These are phyloP conservation scores for Pythium biforme DNA, from an alignment of 352 stramenopile genomes.

Conservation along the genomic window DNA sequence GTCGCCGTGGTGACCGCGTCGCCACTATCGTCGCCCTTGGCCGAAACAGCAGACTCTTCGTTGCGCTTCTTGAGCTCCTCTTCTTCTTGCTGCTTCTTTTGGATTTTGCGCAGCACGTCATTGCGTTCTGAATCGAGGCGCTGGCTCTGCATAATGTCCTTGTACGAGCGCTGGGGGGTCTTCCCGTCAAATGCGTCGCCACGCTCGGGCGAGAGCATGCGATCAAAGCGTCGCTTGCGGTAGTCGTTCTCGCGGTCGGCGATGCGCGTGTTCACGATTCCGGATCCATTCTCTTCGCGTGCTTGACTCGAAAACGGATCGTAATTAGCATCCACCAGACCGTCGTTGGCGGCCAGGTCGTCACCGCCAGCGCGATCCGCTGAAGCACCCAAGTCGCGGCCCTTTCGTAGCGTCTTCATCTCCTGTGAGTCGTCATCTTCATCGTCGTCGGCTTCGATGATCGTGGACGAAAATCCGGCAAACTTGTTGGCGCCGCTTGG, in stretches of 20 bases:
- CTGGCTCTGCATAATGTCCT: slow-evolving; percentile 92
- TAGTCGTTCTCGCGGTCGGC: slow-evolving; percentile 92
- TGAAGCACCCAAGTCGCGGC: slow-evolving; percentile 1
- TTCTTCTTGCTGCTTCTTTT: slow-evolving; percentile 77
- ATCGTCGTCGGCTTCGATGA: slow-evolving; percentile 61
- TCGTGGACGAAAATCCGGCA: slow-evolving; percentile 52
- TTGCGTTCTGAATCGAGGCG: slow-evolving; percentile 83
- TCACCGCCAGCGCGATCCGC: slow-evolving; percentile 3
- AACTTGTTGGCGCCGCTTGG: slow-evolving; percentile 41
- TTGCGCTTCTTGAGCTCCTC: slow-evolving; percentile 43
- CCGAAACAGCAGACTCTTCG: slow-evolving; percentile 16
- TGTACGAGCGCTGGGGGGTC: slow-evolving; percentile 79
- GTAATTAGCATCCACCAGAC: slow-evolving; percentile 78
- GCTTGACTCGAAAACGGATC: slow-evolving; percentile 86
- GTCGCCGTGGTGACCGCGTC: slow-evolving; percentile 26
- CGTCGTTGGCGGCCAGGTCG: slow-evolving; percentile 26
- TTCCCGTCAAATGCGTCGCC: slow-evolving; percentile 89
- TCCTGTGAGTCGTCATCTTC: slow-evolving; percentile 34
- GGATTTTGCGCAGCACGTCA: slow-evolving; percentile 86
- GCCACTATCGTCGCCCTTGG: slow-evolving; percentile 30
- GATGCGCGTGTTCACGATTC: slow-evolving; percentile 94
- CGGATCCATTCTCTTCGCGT: slow-evolving; percentile 82
- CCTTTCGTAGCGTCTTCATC: slow-evolving; percentile 32
- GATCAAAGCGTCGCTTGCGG: slow-evolving; percentile 88
- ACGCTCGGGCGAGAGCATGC: slow-evolving; percentile 85